phyloP scores from a whole-genome alignment of 2,329 filamentous ascomycete species.

The Colletotrichum incanum region DNA sequence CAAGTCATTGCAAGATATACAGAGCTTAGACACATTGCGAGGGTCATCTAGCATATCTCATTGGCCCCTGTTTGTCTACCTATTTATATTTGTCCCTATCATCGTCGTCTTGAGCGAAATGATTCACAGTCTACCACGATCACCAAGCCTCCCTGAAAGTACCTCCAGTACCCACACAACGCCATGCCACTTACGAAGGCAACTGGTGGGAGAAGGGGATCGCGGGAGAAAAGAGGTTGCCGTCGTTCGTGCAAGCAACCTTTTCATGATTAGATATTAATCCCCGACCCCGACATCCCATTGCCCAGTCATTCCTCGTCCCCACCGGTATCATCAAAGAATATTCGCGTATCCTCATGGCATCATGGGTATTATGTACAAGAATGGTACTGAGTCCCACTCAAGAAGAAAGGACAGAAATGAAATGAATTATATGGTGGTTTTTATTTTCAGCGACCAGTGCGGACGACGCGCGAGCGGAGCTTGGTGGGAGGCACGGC shows the following conservation, averaged over 20 bases:
- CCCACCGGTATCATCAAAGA: not conserved
- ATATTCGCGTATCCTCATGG: constrained; percentile 23
- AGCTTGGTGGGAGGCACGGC: constrained; percentile 14
- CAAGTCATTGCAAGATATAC: not conserved
- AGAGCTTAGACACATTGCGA: not conserved
- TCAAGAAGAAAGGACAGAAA: not conserved
- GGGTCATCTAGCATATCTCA: constrained; percentile 4
- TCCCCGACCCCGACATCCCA: not conserved
- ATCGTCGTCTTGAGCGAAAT: constrained; percentile 1
- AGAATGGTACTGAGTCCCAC: constrained; percentile 24
- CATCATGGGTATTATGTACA: constrained; percentile 40
- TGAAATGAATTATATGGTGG: not conserved
- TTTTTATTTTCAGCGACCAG: not conserved
- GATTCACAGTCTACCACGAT: not conserved
- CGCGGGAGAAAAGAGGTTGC: not conserved
- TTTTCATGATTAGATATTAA: constrained; percentile 21
- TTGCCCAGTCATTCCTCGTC: not conserved
- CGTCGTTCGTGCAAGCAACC: not conserved
- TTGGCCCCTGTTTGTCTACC: constrained; percentile 4
- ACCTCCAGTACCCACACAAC: not conserved
- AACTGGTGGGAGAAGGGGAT: not conserved
- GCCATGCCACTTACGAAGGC: not conserved
- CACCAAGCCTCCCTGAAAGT: not conserved
- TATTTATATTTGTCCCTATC: not conserved
- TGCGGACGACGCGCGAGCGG: constrained; percentile 34